These are phyloP conservation scores for Mariannaea sp. DNA, from an alignment of 2,329 filamentous ascomycete genomes.

Conservation along the genomic window DNA sequence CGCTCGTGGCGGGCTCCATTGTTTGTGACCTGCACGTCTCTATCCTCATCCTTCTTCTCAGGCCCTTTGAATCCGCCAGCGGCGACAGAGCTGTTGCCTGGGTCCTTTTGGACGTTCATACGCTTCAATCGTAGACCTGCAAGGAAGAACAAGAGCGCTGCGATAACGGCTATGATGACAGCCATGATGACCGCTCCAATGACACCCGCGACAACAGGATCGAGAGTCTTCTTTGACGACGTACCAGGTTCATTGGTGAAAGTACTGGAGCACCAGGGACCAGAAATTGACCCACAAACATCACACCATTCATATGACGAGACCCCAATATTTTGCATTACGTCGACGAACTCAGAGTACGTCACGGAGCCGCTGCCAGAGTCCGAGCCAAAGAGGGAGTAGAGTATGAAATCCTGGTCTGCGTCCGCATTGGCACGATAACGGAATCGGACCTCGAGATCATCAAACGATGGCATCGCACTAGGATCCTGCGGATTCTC, in stretches of 20 bases:
- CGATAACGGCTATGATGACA: slow-evolving; percentile 42
- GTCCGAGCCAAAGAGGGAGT: slow-evolving; percentile 49
- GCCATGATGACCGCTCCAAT: slow-evolving; percentile 52
- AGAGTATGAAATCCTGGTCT: slow-evolving; percentile 42
- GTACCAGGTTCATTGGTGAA: not conserved
- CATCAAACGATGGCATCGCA: slow-evolving; percentile 38
- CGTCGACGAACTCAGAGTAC: slow-evolving; percentile 46
- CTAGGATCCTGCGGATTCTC: slow-evolving; percentile 28
- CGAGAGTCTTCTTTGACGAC: slow-evolving; percentile 27
- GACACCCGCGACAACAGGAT: slow-evolving; percentile 49
- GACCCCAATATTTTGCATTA: slow-evolving; percentile 45
- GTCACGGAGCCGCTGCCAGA: slow-evolving; percentile 42
- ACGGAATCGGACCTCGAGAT: slow-evolving; percentile 60
- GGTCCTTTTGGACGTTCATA: slow-evolving; percentile 7
- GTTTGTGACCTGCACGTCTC: slow-evolving; percentile 48
- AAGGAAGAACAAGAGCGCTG: slow-evolving; percentile 41
- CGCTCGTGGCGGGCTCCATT: slow-evolving; percentile 51
- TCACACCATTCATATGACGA: slow-evolving; percentile 50
- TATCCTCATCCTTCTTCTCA: slow-evolving; percentile 51
- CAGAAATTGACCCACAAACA: slow-evolving; percentile 43
- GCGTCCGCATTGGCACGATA: slow-evolving; percentile 56
- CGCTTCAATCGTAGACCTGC: slow-evolving; percentile 43
- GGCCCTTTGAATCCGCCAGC: slow-evolving; percentile 50
- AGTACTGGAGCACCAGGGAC: slow-evolving; percentile 45
- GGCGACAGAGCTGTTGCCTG: slow-evolving; percentile 15